A percentile compares a stretch with the other conserved stretches of the same genome.
phyloP scores from a whole-genome alignment of 1,284 basidiomycete species.

The Volvariella volvacea region DNA sequence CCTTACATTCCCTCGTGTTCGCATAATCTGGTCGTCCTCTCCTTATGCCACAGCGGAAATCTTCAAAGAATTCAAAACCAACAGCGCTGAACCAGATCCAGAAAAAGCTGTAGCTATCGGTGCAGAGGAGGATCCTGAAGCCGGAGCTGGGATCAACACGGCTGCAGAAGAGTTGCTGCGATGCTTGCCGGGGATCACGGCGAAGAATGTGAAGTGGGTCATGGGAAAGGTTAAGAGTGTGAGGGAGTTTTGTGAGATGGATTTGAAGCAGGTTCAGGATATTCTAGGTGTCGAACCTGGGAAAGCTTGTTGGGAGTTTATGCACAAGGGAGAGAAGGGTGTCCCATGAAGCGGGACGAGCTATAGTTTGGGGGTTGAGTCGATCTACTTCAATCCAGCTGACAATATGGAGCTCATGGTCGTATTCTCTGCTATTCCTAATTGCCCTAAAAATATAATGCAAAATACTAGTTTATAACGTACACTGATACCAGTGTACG shows the following conservation, averaged over 20 bases:
- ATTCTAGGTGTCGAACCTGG: conserved; percentile 83
- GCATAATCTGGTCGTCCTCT: conserved; percentile 96
- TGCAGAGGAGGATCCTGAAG: conserved; percentile 65
- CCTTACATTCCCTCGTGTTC: conserved; percentile 84
- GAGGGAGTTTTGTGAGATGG: conserved; percentile 69
- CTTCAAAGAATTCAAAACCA: conserved; percentile 88
- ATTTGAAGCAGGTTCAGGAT: conserved; percentile 56
- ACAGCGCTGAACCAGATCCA: conserved; percentile 79
- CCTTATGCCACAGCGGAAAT: conserved; percentile 91
- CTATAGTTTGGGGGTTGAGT: too few relatives aligned
- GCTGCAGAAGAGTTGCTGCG: conserved; percentile 74
- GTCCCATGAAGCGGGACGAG: too few relatives aligned
- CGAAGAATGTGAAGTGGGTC: conserved; percentile 83
- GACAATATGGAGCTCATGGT: too few relatives aligned
- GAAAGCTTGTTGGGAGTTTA: conserved; percentile 72
- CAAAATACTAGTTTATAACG: too few relatives aligned
- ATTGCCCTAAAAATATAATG: too few relatives aligned
- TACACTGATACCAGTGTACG: too few relatives aligned
- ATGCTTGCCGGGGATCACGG: conserved; percentile 71
- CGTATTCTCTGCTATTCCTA: too few relatives aligned
- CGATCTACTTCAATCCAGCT: too few relatives aligned
- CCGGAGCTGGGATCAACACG: conserved; percentile 61
- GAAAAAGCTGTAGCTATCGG: conserved; percentile 72
- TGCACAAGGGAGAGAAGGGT: conserved; percentile 60
- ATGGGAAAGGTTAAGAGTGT: conserved; percentile 78